Evolutionary conservation across 1,284 basidiomycete genomes (phyloP).

Genomic region (Apiotrichum gracile): DNA sequence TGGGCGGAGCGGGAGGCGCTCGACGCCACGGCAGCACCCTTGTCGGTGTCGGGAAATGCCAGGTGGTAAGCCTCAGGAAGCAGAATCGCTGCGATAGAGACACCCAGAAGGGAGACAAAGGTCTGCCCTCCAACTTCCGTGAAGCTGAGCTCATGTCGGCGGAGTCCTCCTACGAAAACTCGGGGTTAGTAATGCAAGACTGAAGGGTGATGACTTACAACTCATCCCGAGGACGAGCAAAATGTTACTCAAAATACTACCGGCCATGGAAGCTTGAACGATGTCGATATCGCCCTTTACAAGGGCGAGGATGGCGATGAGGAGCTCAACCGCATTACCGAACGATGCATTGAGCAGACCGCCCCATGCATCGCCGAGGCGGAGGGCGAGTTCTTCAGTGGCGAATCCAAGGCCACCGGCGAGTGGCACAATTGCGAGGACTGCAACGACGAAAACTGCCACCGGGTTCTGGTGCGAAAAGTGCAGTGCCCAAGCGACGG

Average conservation of each 20-base stretch:
- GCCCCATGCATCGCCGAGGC: conserved; percentile 49
- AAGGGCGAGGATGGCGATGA: conserved; percentile 67
- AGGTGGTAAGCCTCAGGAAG: conserved; percentile 65
- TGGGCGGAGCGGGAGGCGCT: background rate
- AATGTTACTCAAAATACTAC: conserved; percentile 60
- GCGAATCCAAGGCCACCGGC: conserved; percentile 50
- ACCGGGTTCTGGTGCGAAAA: conserved; percentile 55
- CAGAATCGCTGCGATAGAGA: conserved; percentile 65
- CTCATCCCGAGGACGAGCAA: conserved; percentile 76
- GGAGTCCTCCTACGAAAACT: conserved; percentile 53
- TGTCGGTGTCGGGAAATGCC: conserved; percentile 34
- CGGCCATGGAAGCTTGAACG: conserved; percentile 66
- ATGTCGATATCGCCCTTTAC: conserved; percentile 71
- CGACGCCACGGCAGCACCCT: conserved; percentile 1
- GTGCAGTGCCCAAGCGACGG: conserved; percentile 64
- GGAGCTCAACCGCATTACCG: conserved; percentile 52
- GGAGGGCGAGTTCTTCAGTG: conserved; percentile 50
- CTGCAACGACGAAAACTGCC: conserved; percentile 66
- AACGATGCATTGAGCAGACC: conserved; percentile 51
- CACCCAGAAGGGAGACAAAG: conserved; percentile 69
- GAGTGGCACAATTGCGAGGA: conserved; percentile 51
- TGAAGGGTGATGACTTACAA: too few relatives aligned
- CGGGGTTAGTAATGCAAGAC: too few relatives aligned
- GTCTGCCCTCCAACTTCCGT: conserved; percentile 66
- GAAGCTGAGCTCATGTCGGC: conserved; percentile 61